Base-by-base conservation (phyloP, 495 filamentous ascomycete genomes). In the Lophiostoma macrostomum region DNA sequence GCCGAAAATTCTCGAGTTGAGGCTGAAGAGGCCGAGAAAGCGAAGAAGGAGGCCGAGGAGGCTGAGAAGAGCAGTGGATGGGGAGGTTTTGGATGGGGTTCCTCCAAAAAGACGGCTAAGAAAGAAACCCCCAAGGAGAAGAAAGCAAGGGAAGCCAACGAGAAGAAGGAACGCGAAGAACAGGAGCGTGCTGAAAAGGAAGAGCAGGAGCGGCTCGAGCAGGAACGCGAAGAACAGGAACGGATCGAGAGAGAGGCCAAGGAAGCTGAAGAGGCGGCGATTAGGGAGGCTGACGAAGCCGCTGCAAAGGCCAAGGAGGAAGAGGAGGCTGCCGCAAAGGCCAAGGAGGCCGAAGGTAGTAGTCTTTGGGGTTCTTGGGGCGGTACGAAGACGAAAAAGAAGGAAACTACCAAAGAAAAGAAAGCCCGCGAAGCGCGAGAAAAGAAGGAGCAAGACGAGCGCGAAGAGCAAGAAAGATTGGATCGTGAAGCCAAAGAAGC, bases 401-500 rank as follows among this genome's bases (percentile, higher is more conserved):
- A 54, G 20, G 56, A 54, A 44, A 54, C 43, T 28, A n/a, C 56
- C 5, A 47, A 35, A 27, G 31, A 61, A 31, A 41, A 45, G 20
- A 51, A 35, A 24, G 38, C 20, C 3, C 41, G 50, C 4, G 52
- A 55, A 29, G 46, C 42, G n/a, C n/a, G n/a, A n/a, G n/a, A n/a
- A n/a, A n/a, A n/a, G 1, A 50, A 47, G 35, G 49, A 60, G 40
- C 34, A 53, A 20, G 31, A 49, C 27, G 51, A 50, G 45, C 42
- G 31, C 8, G 52, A 55, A 22, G 52, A 61, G 24, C 42, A 52
- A 23, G 52, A 61, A 34, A 11, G 47, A n/a, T 13, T 46, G 19
- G 58, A 61, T 14, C 58, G 50, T 8, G 60, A 63, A 16, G 60
- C 60, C 19, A 55, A 58, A 30, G 60, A 63, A 45, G 50, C 60